A percentile compares a stretch with the other conserved stretches of the same genome.
These are phyloP conservation scores for Thuja plicata DNA, from an alignment of 83 land plant genomes.

Conservation along the genomic window DNA sequence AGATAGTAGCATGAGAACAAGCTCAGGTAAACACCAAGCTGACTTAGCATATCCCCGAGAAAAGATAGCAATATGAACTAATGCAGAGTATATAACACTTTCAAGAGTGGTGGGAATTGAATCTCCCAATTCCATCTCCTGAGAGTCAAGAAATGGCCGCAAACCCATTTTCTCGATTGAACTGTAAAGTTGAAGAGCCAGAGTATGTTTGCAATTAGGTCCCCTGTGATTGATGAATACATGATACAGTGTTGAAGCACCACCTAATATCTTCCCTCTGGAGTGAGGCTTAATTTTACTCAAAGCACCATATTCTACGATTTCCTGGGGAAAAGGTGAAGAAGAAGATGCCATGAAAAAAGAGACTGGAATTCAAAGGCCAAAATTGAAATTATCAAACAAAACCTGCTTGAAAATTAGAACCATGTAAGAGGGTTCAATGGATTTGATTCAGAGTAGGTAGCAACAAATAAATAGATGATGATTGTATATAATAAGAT, in stretches of 20 bases:
- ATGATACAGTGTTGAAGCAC: too few relatives aligned
- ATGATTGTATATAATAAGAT: too few relatives aligned
- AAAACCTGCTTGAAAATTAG: too few relatives aligned
- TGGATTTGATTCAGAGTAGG: background rate
- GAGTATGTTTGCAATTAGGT: background rate
- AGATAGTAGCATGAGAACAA: background rate
- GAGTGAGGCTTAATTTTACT: too few relatives aligned
- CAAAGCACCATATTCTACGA: too few relatives aligned
- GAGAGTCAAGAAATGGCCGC: background rate
- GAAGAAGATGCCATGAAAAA: background rate
- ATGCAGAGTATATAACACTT: background rate
- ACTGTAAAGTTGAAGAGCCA: background rate
- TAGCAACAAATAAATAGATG: too few relatives aligned
- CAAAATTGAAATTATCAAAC: too few relatives aligned
- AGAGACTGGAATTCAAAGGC: too few relatives aligned
- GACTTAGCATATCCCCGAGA: background rate
- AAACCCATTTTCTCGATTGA: background rate
- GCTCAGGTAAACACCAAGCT: background rate
- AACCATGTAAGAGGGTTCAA: too few relatives aligned
- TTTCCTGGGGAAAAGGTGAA: background rate
- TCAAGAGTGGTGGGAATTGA: background rate
- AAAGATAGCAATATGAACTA: background rate
- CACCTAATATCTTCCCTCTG: too few relatives aligned
- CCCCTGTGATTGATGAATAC: background rate
- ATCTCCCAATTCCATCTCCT: background rate